A percentile compares a stretch with the other conserved stretches of the same genome.
Evolutionary conservation across 176 grass and related monocot genomes (phyloP).

Genomic region (Melocanna baccifera): DNA sequence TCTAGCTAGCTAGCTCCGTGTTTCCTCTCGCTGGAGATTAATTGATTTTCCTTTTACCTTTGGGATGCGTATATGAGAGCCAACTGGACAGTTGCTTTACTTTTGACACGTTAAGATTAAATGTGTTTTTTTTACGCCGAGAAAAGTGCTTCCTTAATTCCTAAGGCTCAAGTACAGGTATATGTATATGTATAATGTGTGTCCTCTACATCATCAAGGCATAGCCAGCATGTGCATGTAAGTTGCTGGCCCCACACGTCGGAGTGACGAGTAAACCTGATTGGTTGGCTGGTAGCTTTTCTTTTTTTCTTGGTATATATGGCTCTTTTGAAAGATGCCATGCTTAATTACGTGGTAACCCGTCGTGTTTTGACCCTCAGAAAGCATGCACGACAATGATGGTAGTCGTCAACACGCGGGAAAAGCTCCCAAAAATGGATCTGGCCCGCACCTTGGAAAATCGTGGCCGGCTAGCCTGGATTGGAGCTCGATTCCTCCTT

Average conservation of each 20-base stretch:
- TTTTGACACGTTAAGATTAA: not conserved
- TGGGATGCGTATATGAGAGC: not conserved
- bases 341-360: not conserved
- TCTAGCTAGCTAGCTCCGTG: too few species aligned
- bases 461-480: not conserved
- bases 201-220: not conserved
- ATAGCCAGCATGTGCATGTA: not conserved
- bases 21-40: not conserved
- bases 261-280: not conserved
- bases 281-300: not conserved
- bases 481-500: not conserved
- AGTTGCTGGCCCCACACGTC: not conserved
- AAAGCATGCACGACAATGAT: conserved; percentile 18
- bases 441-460: not conserved
- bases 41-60: not conserved
- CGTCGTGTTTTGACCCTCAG: conserved; percentile 17
- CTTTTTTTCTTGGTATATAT: too few species aligned
- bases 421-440: conserved; percentile 16
- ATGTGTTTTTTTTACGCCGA: not conserved
- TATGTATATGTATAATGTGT: too few species aligned
- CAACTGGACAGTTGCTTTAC: not conserved
- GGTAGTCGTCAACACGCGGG: conserved; percentile 19
- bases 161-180: conserved; percentile 3
- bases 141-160: not conserved
- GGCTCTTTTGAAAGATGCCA: not conserved